Percentiles rank a stretch among this genome's conserved stretches.
phyloP scores from a whole-genome alignment of 1,284 basidiomycete genomes.

The Puccinia hordei region DNA sequence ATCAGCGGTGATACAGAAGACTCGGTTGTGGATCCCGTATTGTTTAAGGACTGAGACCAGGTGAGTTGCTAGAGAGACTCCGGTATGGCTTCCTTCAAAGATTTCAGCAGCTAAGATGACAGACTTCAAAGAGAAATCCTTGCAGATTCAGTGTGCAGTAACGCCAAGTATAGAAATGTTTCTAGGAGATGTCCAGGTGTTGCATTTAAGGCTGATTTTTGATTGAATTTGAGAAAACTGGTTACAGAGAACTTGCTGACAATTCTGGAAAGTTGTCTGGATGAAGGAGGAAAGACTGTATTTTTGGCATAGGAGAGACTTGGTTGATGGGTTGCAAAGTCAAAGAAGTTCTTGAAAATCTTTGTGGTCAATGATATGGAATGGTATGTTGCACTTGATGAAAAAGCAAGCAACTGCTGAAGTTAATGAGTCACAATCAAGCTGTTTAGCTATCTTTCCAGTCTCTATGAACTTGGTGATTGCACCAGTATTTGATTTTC shows the following conservation, averaged over 20 bases:
- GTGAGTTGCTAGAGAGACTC: not conserved
- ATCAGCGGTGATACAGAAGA: conserved; percentile 2
- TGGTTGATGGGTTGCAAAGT: conserved; percentile 17
- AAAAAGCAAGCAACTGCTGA: not conserved
- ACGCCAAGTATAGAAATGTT: no score
- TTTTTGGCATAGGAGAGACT: no score
- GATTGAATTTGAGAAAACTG: not conserved
- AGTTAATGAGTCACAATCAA: not conserved
- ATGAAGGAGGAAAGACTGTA: no score
- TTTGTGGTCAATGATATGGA: not conserved
- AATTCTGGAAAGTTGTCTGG: no score
- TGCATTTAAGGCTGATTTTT: not conserved
- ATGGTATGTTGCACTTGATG: conserved; percentile 7
- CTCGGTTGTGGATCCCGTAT: not conserved
- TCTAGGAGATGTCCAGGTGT: conserved; percentile 18
- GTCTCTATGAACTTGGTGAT: not conserved
- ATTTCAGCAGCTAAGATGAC: not conserved
- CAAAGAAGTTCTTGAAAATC: not conserved
- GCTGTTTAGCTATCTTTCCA: not conserved
- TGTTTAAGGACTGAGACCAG: not conserved
- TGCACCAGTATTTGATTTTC: no score
- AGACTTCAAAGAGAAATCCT: no score
- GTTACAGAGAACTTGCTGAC: not conserved
- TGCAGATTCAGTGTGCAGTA: no score
- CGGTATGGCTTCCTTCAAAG: conserved; percentile 4